phyloP scores from a whole-genome alignment of 2,329 filamentous ascomycete species.

The Fusarium pseudoanthophilum region DNA sequence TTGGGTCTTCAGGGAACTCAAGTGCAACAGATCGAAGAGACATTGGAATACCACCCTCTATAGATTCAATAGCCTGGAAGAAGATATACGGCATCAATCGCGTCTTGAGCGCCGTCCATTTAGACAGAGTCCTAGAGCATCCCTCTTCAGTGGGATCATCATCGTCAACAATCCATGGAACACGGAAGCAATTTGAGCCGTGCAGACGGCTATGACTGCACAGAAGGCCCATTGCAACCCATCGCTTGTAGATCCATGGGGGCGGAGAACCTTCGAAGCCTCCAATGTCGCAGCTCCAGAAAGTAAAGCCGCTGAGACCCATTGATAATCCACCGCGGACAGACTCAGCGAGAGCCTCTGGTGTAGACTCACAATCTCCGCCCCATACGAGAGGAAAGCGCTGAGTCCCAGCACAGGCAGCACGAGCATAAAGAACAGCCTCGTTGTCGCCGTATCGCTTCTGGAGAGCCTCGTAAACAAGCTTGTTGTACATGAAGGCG shows the following conservation, averaged over 20 bases:
- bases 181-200: slow-evolving; percentile 75
- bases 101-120: slow-evolving; percentile 62
- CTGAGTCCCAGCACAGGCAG: slow-evolving; percentile 75
- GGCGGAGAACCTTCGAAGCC: slow-evolving; percentile 76
- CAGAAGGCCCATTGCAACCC: slow-evolving; percentile 79
- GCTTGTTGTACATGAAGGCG: slow-evolving; percentile 76
- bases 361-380: slow-evolving; percentile 79
- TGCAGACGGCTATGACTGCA: slow-evolving; percentile 77
- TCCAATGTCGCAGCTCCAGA: slow-evolving; percentile 77
- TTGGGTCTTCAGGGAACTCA: slow-evolving; percentile 78
- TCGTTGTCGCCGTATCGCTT: slow-evolving; percentile 61
- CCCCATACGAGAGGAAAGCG: slow-evolving; percentile 78
- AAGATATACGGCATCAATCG: slow-evolving; percentile 64
- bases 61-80: slow-evolving; percentile 55
- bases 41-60: slow-evolving; percentile 66
- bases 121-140: slow-evolving; percentile 62
- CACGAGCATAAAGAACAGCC: slow-evolving; percentile 73
- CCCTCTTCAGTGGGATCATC: slow-evolving; percentile 67
- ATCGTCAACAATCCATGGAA: slow-evolving; percentile 78
- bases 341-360: slow-evolving; percentile 78
- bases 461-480: slow-evolving; percentile 74
- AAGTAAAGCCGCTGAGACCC: slow-evolving; percentile 72
- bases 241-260: slow-evolving; percentile 79
- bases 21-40: slow-evolving; percentile 73
- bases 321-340: slow-evolving; percentile 73